Conservation (phyloP, 345 rosid genomes). For the Dipteronia sinensis region DNA sequence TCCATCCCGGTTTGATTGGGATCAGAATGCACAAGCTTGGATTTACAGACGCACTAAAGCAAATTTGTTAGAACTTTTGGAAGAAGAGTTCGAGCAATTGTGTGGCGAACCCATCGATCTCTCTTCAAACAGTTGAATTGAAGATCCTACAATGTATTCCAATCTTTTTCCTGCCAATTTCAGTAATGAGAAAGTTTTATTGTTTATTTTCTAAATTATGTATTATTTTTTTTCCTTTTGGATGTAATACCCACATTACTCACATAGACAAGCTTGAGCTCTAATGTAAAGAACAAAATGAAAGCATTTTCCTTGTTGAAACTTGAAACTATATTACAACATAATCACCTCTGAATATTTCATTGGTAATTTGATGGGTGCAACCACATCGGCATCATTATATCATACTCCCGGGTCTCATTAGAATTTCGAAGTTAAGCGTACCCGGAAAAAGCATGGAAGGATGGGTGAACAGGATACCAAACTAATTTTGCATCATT, state of each 20-base stretch:
- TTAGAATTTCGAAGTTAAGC: background rate
- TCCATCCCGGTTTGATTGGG: constrained; percentile 94
- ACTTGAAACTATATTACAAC: background rate
- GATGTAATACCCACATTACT: background rate
- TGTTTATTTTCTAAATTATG: background rate
- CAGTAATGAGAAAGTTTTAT: background rate
- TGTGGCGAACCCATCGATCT: constrained; percentile 75
- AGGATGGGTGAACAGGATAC: too few relatives aligned
- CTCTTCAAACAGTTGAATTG: constrained; percentile 32
- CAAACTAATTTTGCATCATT: background rate
- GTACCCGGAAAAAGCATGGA: too few relatives aligned
- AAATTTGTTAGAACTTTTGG: constrained; percentile 57
- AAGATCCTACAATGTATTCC: background rate
- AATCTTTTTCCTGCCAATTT: background rate
- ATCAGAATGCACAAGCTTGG: constrained; percentile 64
- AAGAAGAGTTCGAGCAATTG: constrained; percentile 66
- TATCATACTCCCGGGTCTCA: background rate
- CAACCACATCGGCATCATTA: background rate
- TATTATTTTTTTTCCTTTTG: background rate
- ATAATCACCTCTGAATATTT: background rate
- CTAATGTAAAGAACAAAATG: background rate
- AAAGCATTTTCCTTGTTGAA: background rate
- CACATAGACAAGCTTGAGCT: too few relatives aligned
- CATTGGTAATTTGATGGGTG: background rate
- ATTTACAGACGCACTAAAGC: constrained; percentile 74